Evolutionary conservation across 1,139 yeast genomes (phyloP).

Genomic region (Magnusiomyces tetraspermus): DNA sequence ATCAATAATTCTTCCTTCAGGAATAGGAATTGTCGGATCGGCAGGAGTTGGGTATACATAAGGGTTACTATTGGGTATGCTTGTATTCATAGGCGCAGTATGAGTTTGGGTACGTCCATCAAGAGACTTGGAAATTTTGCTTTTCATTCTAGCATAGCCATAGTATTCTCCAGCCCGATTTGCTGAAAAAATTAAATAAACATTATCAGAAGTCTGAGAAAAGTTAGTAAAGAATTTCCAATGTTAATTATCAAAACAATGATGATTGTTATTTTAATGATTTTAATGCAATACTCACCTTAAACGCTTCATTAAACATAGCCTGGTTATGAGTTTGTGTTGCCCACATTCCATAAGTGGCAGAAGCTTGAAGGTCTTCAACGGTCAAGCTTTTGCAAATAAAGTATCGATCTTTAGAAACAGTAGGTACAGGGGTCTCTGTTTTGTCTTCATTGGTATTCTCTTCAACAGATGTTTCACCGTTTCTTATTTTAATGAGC

Average conservation of each 20-base stretch:
- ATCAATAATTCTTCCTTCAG: conserved; percentile 35
- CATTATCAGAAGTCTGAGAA: conserved; percentile 25
- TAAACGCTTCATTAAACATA: conserved; percentile 31
- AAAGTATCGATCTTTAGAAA: conserved; percentile 28
- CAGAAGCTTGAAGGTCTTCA: conserved; percentile 32
- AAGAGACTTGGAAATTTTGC: conserved; percentile 18
- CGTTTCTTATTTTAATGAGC: conserved; percentile 23
- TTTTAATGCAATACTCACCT: conserved; percentile 12
- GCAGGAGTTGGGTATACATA: conserved; percentile 19
- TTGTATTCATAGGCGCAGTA: neutral
- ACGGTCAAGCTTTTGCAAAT: conserved; percentile 35
- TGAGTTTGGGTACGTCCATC: neutral
- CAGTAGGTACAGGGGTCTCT: neutral
- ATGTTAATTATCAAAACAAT: too few species aligned
- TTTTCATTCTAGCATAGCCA: conserved; percentile 36
- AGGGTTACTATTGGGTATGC: conserved; percentile 9
- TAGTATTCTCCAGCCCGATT: conserved; percentile 34
- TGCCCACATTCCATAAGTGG: conserved; percentile 31
- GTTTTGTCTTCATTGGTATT: conserved; percentile 1
- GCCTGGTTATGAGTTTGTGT: conserved; percentile 35
- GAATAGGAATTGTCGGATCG: conserved; percentile 23
- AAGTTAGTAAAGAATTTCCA: too few species aligned
- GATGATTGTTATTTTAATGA: too few species aligned
- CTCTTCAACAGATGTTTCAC: neutral
- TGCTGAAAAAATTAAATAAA: conserved; percentile 35